Evolutionary conservation across 441 rosid genomes (phyloP), one percentile per base, ranked within the genome.

Genomic region (Erodium trifolium): DNA sequence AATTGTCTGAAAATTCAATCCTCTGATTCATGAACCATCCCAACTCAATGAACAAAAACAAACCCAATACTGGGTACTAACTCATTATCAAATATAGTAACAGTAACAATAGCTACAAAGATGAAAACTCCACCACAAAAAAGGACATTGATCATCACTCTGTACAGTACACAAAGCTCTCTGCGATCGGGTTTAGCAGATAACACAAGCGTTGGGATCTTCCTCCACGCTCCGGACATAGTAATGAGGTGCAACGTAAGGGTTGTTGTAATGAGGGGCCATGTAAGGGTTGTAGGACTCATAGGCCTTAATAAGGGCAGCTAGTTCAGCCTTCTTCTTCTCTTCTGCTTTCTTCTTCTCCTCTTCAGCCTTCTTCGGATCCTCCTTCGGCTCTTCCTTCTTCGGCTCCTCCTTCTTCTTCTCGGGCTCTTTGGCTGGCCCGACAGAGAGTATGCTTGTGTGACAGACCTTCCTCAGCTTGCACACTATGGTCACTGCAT

Each of bases 401-500:
- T 72, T 84, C 8, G 82, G 78, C 60, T 86, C 85, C 16, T 85
- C 84, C 14, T 86, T 87, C 78, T 84, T 85, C 83, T 84, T 82
- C 73, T 78, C 86, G 0, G 84, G 79, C 69, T 87, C 88, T 76
- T 88, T 90, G 37, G 84, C 88, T 10, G 80, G 83, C 65, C 87
- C 95, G 0, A 86, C 95, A 0, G 91, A 74, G 14, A 82, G 19
- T 4, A 91, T 78, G 0, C 84, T 83, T 1, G 91, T 64, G 23
- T 1, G 37, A 69, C 92, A 88, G 1, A 67, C 47, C 78, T 87
- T 88, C 74, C 88, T 83, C 74, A 87, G 73, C 73, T 88, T 84
- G 70, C 63, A 63, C 65, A 79, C 91, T 0, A 88, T 67, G 5
- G 2, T 0, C 1, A 85, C 74, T 51, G 87, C 71, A 75, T 86